Evolutionary conservation across 306 rosid genomes (phyloP), one percentile per base, ranked within the genome.

Genomic region (barrel medic (Medicago truncatula)): DNA sequence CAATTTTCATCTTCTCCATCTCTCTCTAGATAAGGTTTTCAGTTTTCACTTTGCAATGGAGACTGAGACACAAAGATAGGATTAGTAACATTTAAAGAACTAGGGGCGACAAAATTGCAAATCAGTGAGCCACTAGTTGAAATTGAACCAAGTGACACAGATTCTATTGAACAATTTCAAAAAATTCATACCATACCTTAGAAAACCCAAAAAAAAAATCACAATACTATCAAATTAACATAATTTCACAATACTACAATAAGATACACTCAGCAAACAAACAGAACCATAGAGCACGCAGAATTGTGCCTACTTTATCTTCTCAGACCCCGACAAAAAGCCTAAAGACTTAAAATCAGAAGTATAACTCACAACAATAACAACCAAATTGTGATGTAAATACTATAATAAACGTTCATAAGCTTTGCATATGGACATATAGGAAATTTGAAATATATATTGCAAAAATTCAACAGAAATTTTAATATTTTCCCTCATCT

Each of bases 1-100:
- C 98, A 49, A 93, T 91, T 69, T 77, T 89, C 86, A 91, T 87
- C 85, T 74, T 93, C 81, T 85, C 88, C 82, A 79, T 82, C 28
- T 61, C 53, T 9, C 18, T 39, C 17, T 40, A 20, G 17, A 12
- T 25, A 59, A 14, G 65, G 65, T 59, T 59, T 59, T 25, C 17
- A 6, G 65, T 56, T 56, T 56, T 9, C 14, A 18, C 12, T 20
- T 53, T 20, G 25, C 3, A 56, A 21, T 56, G 34, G 62, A 56
- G n/a, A 16, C 59, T 53, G 59, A 17, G 2, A 53, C 5, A 16
- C 59, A 17, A 9, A 34, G 1, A 4, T 34, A 53, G 11, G 8
- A 52, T 52, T 52, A 0, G 23, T 0, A 52, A 52, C 23, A 52
- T 17, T 52, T 9, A 52, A 52, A 16, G 23, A 16, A 7, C 17